Conservation (phyloP, 768 basidiomycete species). For the Kockovaella imperatae region DNA sequence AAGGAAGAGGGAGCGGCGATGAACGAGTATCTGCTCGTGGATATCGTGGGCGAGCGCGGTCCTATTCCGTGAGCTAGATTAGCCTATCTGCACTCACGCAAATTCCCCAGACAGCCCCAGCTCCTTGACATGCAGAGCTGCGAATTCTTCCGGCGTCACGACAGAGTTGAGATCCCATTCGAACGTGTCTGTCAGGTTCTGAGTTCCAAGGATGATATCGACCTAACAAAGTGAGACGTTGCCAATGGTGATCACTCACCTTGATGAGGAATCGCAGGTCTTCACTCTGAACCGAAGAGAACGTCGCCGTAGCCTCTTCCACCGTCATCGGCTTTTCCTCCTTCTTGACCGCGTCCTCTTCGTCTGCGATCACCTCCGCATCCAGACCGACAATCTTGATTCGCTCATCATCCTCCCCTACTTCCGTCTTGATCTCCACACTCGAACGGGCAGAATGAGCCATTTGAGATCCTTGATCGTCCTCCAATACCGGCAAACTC, state of each 20-base stretch:
- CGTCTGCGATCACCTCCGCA: slow-evolving; percentile 13
- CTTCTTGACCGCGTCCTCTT: slow-evolving; percentile 1
- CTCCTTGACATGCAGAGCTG: slow-evolving; percentile 75
- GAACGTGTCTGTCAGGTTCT: slow-evolving; percentile 92
- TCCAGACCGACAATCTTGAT: slow-evolving; percentile 9
- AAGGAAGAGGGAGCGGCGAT: slow-evolving; percentile 84
- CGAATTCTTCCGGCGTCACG: slow-evolving; percentile 82
- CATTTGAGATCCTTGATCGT: slow-evolving; percentile 23
- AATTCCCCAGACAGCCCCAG: slow-evolving; percentile 88
- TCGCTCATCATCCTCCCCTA: slow-evolving; percentile 18
- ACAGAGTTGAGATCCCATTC: slow-evolving; percentile 91
- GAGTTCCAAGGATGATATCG: slow-evolving; percentile 85
- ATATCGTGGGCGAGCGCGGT: slow-evolving; percentile 94
- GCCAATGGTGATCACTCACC: slow-evolving; percentile 50
- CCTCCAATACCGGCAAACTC: too few relatives aligned
- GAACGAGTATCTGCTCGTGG: slow-evolving; percentile 85
- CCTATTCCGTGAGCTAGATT: slow-evolving; percentile 47
- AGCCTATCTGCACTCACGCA: slow-evolving; percentile 54
- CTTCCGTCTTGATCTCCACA: slow-evolving; percentile 22
- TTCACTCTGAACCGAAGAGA: slow-evolving; percentile 51
- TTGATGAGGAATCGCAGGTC: slow-evolving; percentile 89
- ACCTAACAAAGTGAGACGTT: slow-evolving; percentile 51
- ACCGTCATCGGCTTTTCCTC: slow-evolving; percentile 45
- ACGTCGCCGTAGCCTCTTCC: slow-evolving; percentile 56
- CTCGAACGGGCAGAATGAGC: too few relatives aligned